A percentile compares a stretch with the other conserved stretches of the same genome.
These are phyloP conservation scores for Astrocystis sublimbata DNA, from an alignment of 495 filamentous ascomycete genomes.

Conservation along the genomic window DNA sequence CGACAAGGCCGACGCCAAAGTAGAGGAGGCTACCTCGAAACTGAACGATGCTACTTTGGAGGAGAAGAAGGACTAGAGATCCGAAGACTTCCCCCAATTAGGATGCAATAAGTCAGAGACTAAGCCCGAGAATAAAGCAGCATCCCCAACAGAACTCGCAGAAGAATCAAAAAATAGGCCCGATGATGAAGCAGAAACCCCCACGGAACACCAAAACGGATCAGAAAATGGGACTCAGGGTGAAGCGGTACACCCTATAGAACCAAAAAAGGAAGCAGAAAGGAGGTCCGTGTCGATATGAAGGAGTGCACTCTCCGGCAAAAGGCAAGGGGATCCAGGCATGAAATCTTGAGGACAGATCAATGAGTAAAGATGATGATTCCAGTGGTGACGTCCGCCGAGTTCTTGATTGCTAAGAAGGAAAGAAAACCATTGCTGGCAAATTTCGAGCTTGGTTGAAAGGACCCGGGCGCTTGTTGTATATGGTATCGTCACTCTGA, in stretches of 20 bases:
- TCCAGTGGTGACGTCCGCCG: too few relatives aligned
- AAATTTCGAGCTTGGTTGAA: background rate
- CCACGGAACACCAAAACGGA: too few relatives aligned
- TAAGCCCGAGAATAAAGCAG: background rate
- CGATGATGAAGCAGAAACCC: too few relatives aligned
- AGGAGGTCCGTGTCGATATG: too few relatives aligned
- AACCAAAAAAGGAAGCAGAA: too few relatives aligned
- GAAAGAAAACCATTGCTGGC: background rate
- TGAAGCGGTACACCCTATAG: too few relatives aligned
- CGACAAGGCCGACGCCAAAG: slow-evolving; percentile 41
- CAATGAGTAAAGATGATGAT: background rate
- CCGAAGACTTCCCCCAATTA: background rate
- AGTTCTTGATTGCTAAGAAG: background rate
- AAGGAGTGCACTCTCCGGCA: too few relatives aligned
- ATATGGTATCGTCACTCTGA: slow-evolving; percentile 6
- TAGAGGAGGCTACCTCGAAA: slow-evolving; percentile 53
- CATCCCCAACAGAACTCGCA: too few relatives aligned
- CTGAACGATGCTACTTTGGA: slow-evolving; percentile 73
- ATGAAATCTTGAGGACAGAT: background rate
- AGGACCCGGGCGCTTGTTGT: slow-evolving; percentile 7
- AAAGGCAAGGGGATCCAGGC: too few relatives aligned
- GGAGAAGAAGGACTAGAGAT: slow-evolving; percentile 60
- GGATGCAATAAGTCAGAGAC: background rate
- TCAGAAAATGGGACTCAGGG: too few relatives aligned
- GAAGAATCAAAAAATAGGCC: too few relatives aligned